These are phyloP conservation scores for Knufia fluminis DNA, from an alignment of 2,329 filamentous ascomycete species.

Conservation along the genomic window DNA sequence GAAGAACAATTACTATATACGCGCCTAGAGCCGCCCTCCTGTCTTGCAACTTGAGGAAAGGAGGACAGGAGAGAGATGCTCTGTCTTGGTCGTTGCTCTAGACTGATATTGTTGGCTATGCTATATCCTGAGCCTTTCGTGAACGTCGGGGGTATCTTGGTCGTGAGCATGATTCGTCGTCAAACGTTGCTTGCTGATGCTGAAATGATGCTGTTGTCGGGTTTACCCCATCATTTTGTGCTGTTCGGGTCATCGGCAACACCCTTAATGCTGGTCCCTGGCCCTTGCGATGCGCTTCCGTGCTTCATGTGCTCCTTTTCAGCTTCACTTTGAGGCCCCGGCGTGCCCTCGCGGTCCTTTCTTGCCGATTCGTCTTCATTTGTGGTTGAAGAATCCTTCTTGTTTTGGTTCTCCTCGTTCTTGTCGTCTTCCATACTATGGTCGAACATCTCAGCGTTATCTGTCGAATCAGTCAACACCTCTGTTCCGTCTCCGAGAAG, in stretches of 20 bases:
- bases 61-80: background rate
- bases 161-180: conserved; percentile 13
- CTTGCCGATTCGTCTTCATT: conserved; percentile 26
- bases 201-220: background rate
- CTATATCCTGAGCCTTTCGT: conserved; percentile 2
- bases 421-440: conserved; percentile 70
- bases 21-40: background rate
- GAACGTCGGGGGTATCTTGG: conserved; percentile 15
- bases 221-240: conserved; percentile 11
- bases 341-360: conserved; percentile 43
- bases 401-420: conserved; percentile 74
- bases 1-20: background rate
- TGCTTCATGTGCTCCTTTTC: conserved; percentile 10
- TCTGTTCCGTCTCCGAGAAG: conserved; percentile 92
- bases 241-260: conserved; percentile 12
- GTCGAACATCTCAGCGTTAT: conserved; percentile 91
- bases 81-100: background rate
- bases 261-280: conserved; percentile 13
- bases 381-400: conserved; percentile 46
- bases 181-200: conserved; percentile 10
- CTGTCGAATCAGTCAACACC: conserved; percentile 68
- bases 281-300: conserved; percentile 12
- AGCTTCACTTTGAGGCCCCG: conserved; percentile 34
- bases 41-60: background rate
- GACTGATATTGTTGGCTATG: conserved; percentile 2